phyloP scores from a whole-genome alignment of 1,139 yeast genomes.

The Taiozyma sp. region DNA sequence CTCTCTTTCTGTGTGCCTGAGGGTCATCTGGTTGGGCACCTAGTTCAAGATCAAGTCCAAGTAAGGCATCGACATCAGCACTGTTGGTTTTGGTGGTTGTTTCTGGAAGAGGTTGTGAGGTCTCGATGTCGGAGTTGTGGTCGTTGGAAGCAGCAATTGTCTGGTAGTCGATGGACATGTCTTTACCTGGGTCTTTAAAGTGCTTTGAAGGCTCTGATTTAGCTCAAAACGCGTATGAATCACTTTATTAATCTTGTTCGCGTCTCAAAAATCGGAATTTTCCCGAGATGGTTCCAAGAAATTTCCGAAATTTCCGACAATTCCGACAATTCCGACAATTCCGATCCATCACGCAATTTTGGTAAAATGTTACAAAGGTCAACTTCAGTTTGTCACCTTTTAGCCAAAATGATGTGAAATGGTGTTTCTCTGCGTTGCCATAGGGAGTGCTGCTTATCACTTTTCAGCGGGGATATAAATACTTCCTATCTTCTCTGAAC shows the following conservation, averaged over 20 bases:
- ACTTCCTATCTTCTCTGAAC: neutral
- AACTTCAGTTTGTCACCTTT: neutral
- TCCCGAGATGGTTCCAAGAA: neutral
- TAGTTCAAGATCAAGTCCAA: constrained; percentile 14
- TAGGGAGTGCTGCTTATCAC: neutral
- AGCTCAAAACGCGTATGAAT: neutral
- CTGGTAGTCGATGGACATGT: neutral
- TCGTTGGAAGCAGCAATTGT: neutral
- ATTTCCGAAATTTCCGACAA: too few relatives aligned
- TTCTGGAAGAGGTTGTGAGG: neutral
- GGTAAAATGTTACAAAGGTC: neutral
- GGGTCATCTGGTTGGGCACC: neutral
- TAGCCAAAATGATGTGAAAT: neutral
- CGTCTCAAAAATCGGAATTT: neutral
- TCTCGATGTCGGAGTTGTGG: neutral
- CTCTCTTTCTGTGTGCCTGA: neutral
- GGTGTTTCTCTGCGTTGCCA: neutral
- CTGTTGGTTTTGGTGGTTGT: neutral
- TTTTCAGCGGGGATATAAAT: neutral
- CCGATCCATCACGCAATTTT: neutral
- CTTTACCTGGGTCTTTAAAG: neutral
- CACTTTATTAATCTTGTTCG: neutral
- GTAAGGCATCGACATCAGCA: constrained; percentile 10
- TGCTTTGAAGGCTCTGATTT: neutral
- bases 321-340: neutral